Evolutionary conservation across 2,329 filamentous ascomycete genomes (phyloP).

Genomic region (Aspergillus quadricinctus): DNA sequence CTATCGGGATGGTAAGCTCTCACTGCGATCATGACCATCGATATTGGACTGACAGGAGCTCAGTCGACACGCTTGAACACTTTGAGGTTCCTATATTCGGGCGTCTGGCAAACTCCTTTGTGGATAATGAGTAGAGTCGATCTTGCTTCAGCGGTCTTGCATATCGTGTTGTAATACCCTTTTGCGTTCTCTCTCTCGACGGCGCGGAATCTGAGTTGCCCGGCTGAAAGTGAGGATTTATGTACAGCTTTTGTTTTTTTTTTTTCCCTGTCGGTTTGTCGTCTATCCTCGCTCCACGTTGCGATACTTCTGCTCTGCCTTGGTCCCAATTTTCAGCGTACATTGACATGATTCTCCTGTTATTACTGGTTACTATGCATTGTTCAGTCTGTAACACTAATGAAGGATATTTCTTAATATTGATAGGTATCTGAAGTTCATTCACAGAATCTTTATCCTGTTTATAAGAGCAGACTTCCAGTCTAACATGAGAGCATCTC

Average conservation of each 20-base stretch:
- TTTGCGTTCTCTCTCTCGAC: not conserved
- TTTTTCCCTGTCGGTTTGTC: not conserved
- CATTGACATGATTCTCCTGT: not conserved
- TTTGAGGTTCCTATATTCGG: slow-evolving; percentile 89
- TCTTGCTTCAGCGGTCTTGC: not conserved
- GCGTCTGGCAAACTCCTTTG: slow-evolving; percentile 75
- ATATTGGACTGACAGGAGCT: slow-evolving; percentile 5
- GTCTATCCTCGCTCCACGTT: too few species aligned
- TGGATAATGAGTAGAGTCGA: slow-evolving; percentile 69
- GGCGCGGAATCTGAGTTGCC: not conserved
- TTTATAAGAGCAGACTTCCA: not conserved
- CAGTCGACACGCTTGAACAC: slow-evolving; percentile 61
- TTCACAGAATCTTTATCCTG: not conserved
- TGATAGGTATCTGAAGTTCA: not conserved
- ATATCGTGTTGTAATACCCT: not conserved
- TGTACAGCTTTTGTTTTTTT: not conserved
- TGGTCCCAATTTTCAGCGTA: not conserved
- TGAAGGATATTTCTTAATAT: not conserved
- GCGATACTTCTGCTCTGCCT: not conserved
- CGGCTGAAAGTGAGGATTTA: not conserved
- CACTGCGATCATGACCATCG: not conserved
- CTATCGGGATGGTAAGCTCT: slow-evolving; percentile 69
- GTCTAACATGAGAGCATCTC: not conserved
- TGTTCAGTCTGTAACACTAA: not conserved
- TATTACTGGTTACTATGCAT: not conserved